Percentiles rank a stretch among this genome's conserved stretches.
Conservation (phyloP, 2,329 filamentous ascomycete genomes). For the Cladosporium austrohemisphaericum region DNA sequence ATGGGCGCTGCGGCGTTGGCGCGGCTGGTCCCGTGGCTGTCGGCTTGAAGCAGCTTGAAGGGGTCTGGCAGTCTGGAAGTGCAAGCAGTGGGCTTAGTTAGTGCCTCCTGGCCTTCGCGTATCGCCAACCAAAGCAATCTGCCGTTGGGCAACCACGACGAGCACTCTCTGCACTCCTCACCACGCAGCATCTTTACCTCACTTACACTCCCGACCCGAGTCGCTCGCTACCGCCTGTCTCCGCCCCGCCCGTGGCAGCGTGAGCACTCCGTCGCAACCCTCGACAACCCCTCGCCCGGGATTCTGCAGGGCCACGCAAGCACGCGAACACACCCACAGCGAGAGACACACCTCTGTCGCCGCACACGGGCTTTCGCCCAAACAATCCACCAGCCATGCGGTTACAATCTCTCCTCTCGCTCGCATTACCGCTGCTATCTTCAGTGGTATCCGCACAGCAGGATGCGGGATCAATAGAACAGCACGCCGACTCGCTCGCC, state of each 20-base stretch:
- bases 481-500: conserved; percentile 14
- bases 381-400: conserved; percentile 26
- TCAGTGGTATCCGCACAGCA: conserved; percentile 20
- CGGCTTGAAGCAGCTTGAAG: no score
- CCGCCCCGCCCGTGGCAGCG: neutral
- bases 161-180: neutral
- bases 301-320: conserved; percentile 15
- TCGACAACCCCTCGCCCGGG: neutral
- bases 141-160: conserved; percentile 3
- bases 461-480: conserved; percentile 17
- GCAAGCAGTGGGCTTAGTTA: no score
- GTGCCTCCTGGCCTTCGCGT: no score
- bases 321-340: conserved; percentile 5
- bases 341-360: neutral
- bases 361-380: conserved; percentile 23
- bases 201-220: conserved; percentile 4
- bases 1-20: neutral
- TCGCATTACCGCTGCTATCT: conserved; percentile 28
- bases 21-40: neutral
- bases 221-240: conserved; percentile 14
- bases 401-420: conserved; percentile 26
- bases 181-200: conserved; percentile 10
- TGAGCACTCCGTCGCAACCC: neutral
- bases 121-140: no score
- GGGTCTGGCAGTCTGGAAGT: conserved; percentile 1